Conservation (phyloP, 1,284 basidiomycete species). For the Gomphus bonarii region DNA sequence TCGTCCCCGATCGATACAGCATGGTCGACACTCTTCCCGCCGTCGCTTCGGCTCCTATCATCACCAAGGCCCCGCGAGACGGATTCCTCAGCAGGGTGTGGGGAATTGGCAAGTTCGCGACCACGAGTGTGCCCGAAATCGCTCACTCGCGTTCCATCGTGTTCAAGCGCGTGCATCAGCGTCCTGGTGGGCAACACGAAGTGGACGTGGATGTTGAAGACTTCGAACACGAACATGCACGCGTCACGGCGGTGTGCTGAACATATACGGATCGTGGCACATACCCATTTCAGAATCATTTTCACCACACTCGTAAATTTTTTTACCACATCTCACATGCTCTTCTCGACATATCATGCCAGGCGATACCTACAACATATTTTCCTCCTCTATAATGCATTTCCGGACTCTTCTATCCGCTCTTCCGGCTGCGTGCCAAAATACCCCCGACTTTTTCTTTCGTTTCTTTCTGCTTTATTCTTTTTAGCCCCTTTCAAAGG, state of each 20-base stretch:
- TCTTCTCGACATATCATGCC: slow-evolving; percentile 3
- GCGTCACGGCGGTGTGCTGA: neutral
- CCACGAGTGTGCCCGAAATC: neutral
- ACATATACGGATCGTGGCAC: neutral
- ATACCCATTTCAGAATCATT: neutral
- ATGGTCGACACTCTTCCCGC: neutral
- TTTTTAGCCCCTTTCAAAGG: neutral
- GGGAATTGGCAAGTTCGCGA: neutral
- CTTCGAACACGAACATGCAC: neutral
- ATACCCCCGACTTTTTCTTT: neutral
- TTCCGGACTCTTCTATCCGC: slow-evolving; percentile 1
- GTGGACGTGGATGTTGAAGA: neutral
- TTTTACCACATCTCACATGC: neutral
- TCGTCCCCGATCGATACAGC: neutral
- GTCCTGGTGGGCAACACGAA: neutral
- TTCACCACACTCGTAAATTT: neutral
- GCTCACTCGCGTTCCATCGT: neutral
- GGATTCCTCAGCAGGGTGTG: slow-evolving; percentile 2
- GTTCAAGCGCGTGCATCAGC: slow-evolving; percentile 1
- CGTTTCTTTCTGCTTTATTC: neutral
- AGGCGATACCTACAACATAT: neutral
- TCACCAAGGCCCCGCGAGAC: neutral
- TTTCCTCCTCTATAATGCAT: neutral
- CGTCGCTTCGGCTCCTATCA: neutral
- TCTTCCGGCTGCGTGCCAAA: neutral